Evolutionary conservation across 352 stramenopile genomes (phyloP).

Genomic region (Phytophthora cactorum): DNA sequence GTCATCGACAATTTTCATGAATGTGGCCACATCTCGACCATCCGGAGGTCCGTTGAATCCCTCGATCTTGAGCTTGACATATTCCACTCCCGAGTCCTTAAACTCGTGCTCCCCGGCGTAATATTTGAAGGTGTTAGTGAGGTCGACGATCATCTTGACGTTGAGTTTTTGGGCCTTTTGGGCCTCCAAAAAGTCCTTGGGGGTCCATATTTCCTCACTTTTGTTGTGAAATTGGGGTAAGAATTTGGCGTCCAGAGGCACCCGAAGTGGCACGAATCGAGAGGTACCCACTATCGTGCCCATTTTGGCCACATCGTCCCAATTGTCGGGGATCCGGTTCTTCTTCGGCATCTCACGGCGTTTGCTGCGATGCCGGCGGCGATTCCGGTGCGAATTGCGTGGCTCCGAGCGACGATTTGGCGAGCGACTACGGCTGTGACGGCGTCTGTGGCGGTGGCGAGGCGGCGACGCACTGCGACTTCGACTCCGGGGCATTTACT

Average conservation of each 20-base stretch:
- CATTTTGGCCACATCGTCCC: slow-evolving; percentile 81
- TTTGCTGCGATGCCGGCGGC: neutral
- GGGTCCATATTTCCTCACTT: slow-evolving; percentile 60
- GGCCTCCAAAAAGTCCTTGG: slow-evolving; percentile 54
- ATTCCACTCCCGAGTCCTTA: slow-evolving; percentile 50
- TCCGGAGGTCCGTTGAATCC: slow-evolving; percentile 66
- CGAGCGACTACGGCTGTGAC: slow-evolving; percentile 8
- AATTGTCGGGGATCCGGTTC: slow-evolving; percentile 76
- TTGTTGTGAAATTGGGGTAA: slow-evolving; percentile 43
- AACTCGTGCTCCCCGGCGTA: slow-evolving; percentile 72
- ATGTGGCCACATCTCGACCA: slow-evolving; percentile 55
- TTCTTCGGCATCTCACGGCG: slow-evolving; percentile 39
- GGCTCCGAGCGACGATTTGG: slow-evolving; percentile 13
- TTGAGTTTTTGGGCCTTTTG: slow-evolving; percentile 45
- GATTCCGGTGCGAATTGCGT: slow-evolving; percentile 13
- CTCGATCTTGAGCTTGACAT: slow-evolving; percentile 83
- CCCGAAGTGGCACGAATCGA: slow-evolving; percentile 71
- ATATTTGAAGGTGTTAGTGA: slow-evolving; percentile 89
- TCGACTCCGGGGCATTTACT: neutral
- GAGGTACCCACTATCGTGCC: slow-evolving; percentile 57
- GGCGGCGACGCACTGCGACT: slow-evolving; percentile 26
- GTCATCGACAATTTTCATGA: slow-evolving; percentile 69
- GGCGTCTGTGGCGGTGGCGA: neutral
- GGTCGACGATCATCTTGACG: slow-evolving; percentile 77
- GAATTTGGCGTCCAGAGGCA: slow-evolving; percentile 77